Percentiles rank a stretch among this genome's conserved stretches.
These are phyloP conservation scores for Ustilago curta DNA, from an alignment of 1,284 basidiomycete genomes.

Conservation along the genomic window DNA sequence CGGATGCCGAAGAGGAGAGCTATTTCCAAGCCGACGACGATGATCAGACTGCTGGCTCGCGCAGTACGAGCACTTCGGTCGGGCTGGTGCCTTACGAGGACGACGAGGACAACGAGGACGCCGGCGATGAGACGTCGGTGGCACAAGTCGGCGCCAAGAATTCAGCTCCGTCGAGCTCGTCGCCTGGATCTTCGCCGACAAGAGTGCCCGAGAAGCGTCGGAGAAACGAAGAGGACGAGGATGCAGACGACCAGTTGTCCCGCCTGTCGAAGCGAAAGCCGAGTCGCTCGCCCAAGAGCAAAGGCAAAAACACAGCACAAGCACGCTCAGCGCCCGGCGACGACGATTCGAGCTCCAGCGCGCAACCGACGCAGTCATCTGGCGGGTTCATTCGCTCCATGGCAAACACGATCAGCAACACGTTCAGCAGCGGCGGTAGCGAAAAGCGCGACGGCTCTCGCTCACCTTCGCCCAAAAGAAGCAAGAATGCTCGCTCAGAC, in stretches of 20 bases:
- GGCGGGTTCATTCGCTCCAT: constrained; percentile 48
- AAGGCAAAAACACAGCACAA: constrained; percentile 16
- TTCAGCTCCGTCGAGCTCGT: constrained; percentile 44
- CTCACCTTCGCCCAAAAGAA: constrained; percentile 36
- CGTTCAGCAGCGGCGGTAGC: constrained; percentile 23
- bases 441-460: constrained; percentile 29
- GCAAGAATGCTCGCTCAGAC: constrained; percentile 17
- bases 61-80: constrained; percentile 73
- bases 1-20: constrained; percentile 78
- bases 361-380: constrained; percentile 20
- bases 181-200: constrained; percentile 65
- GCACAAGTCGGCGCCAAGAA: constrained; percentile 18
- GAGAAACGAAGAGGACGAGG: constrained; percentile 47
- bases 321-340: constrained; percentile 16
- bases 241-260: constrained; percentile 41
- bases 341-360: constrained; percentile 7
- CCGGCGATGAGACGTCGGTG: not conserved
- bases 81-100: constrained; percentile 80
- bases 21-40: constrained; percentile 89
- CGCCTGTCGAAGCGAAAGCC: constrained; percentile 53
- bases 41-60: constrained; percentile 69
- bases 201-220: constrained; percentile 74
- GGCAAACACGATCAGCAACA: constrained; percentile 48
- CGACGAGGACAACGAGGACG: constrained; percentile 72
- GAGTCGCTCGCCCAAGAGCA: constrained; percentile 30